Evolutionary conservation across 768 basidiomycete genomes (phyloP).

Genomic region (Psilocybe cubensis): DNA sequence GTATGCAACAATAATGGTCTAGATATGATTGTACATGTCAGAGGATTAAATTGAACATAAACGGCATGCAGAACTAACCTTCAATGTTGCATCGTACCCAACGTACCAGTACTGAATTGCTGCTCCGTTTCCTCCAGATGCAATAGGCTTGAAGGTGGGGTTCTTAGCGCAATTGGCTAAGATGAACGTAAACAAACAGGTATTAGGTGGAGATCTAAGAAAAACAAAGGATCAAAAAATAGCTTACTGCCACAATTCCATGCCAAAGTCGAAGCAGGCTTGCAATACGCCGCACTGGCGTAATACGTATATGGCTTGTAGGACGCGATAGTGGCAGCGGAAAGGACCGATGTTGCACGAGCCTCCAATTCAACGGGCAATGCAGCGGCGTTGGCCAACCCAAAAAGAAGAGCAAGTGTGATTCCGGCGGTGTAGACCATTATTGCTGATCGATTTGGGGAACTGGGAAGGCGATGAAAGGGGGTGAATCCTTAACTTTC

Average conservation of each 20-base stretch:
- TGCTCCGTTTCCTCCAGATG: constrained; percentile 48
- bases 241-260: constrained; percentile 58
- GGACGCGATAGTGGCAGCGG: constrained; percentile 9
- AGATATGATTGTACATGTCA: background rate
- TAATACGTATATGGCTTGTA: constrained; percentile 53
- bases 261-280: constrained; percentile 39
- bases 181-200: background rate
- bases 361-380: constrained; percentile 34
- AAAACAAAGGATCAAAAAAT: background rate
- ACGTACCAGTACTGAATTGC: constrained; percentile 38
- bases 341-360: constrained; percentile 26
- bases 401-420: constrained; percentile 19
- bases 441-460: background rate
- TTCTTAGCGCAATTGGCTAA: constrained; percentile 45
- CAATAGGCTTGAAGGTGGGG: constrained; percentile 42
- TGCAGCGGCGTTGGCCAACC: constrained; percentile 30
- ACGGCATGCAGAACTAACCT: background rate
- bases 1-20: constrained; percentile 44
- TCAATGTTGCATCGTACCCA: constrained; percentile 12
- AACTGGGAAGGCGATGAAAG: background rate
- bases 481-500: background rate
- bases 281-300: constrained; percentile 42
- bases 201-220: background rate
- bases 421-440: constrained; percentile 15
- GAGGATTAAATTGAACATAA: constrained; percentile 14